phyloP scores from a whole-genome alignment of 148 eudicot genomes.

The Polygonum maritimum region DNA sequence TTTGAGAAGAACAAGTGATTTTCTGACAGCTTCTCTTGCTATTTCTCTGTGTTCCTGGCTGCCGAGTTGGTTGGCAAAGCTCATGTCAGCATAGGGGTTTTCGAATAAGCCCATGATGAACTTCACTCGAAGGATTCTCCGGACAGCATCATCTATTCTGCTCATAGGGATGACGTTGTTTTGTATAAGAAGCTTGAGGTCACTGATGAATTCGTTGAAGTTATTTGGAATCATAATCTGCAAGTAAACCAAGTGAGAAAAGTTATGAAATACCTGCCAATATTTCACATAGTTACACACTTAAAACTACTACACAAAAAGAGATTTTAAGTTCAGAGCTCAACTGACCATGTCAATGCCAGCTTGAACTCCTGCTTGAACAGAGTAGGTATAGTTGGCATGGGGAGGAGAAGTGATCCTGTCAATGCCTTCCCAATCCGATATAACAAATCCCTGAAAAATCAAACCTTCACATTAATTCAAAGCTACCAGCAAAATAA shows the following conservation, averaged over 20 bases:
- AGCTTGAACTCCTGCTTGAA: slow-evolving; percentile 47
- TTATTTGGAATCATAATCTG: slow-evolving; percentile 49
- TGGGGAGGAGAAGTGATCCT: slow-evolving; percentile 59
- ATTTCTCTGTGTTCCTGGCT: slow-evolving; percentile 54
- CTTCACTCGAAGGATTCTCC: slow-evolving; percentile 51
- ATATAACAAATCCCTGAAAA: slow-evolving; percentile 54
- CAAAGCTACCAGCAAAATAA: not conserved
- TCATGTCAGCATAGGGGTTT: slow-evolving; percentile 46
- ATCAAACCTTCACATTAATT: not conserved
- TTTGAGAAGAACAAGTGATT: slow-evolving; percentile 59
- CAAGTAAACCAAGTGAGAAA: not conserved
- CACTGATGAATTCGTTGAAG: slow-evolving; percentile 37
- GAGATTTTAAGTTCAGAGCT: not conserved
- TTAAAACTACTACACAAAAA: not conserved
- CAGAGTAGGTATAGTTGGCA: slow-evolving; percentile 51
- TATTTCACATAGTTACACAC: not conserved
- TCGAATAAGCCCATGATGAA: slow-evolving; percentile 60
- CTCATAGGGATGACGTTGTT: slow-evolving; percentile 43
- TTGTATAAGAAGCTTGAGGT: slow-evolving; percentile 33
- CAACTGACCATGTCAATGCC: slow-evolving; percentile 53
- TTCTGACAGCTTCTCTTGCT: slow-evolving; percentile 68
- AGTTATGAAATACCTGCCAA: not conserved
- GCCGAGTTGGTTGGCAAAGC: slow-evolving; percentile 38
- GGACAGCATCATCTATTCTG: slow-evolving; percentile 57
- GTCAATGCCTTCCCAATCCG: slow-evolving; percentile 69